Evolutionary conservation across 768 basidiomycete genomes (phyloP), one percentile per base, ranked within the genome.

Genomic region (Filobasidium wieringae): DNA sequence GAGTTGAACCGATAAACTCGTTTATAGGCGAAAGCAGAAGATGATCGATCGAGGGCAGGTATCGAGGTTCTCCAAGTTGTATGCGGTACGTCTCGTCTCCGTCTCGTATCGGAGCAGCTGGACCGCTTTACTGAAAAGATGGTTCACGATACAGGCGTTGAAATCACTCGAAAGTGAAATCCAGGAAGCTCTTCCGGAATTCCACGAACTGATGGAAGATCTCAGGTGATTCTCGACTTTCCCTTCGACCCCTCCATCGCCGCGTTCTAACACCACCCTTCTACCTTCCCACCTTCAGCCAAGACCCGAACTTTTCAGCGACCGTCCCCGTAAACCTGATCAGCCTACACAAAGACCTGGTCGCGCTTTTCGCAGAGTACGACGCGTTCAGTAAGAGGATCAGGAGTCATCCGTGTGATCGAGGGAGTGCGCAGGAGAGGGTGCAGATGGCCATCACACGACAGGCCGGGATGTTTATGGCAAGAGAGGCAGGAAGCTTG

Each of bases 361-460:
- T 97, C 11, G 85, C 88, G 41, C 82, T 84, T 0, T 90, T 96
- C 69, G 80, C 84, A 5, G 84, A 88, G 51, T 96, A 96, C 70
- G 95, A 99, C 66, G 81, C 81, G 39, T 74, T 96, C 14, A 80
- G 90, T 1, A 95, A 92, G 69, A 83, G 84, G 31, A 88, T 99
- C 66, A 82, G 83, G 54, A 77, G 76, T 58, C 76, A 93, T 15
- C 86, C 86, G 0, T 82, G 80, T 59, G 59, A 58, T 12, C 81
- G 80, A 4, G 75, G 79, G 1, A 82, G 82, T 60, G 86, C 86
- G 17, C 88, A 91, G 64, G 85, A 88, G 58, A 81, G 85, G 34
- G 80, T 99, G 7, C 89, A 95, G 72, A 76, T 79, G 19, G 89
- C 91, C 0, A 83, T 99, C 19, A 77, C 82, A 57, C 81, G 81